A percentile compares a stretch with the other conserved stretches of the same genome.
phyloP scores from a whole-genome alignment of 164 flowering plant genomes.

The Tetracentron sinense region DNA sequence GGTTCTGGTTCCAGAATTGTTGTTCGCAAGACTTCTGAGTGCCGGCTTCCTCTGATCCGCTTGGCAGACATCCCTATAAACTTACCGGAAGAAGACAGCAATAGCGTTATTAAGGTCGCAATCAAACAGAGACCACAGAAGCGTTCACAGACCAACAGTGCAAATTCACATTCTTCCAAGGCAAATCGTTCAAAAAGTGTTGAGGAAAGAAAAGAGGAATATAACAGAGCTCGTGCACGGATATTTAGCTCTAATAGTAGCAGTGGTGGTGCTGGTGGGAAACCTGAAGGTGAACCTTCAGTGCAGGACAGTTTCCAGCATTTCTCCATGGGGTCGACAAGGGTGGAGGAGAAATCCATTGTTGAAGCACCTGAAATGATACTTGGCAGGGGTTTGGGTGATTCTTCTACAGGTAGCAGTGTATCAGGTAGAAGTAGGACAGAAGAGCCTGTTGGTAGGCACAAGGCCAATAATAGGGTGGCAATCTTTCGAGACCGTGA shows the following conservation, averaged over 20 bases:
- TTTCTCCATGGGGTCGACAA: slow-evolving; percentile 34
- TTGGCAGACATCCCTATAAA: slow-evolving; percentile 84
- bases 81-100: slow-evolving; percentile 57
- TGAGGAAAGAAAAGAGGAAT: slow-evolving; percentile 97
- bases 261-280: slow-evolving; percentile 31
- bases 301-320: slow-evolving; percentile 40
- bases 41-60: slow-evolving; percentile 63
- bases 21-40: slow-evolving; percentile 72
- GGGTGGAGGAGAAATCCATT: slow-evolving; percentile 47
- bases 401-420: slow-evolving; percentile 56
- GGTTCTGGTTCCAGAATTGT: slow-evolving; percentile 81
- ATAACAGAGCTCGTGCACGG: slow-evolving; percentile 87
- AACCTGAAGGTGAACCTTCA: slow-evolving; percentile 44
- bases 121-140: slow-evolving; percentile 89
- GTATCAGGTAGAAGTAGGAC: slow-evolving; percentile 57
- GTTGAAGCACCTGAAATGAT: slow-evolving; percentile 46
- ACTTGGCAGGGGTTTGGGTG: slow-evolving; percentile 45
- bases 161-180: slow-evolving; percentile 44
- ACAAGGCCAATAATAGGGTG: slow-evolving; percentile 67
- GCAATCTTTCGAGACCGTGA: slow-evolving; percentile 97
- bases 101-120: slow-evolving; percentile 59
- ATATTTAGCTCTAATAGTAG: slow-evolving; percentile 62
- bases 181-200: slow-evolving; percentile 65
- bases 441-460: slow-evolving; percentile 71
- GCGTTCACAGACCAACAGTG: slow-evolving; percentile 27